Percentiles rank a stretch among this genome's conserved stretches.
Conservation (phyloP, 2,329 filamentous ascomycete genomes). For the Sphaceloma murrayae region DNA sequence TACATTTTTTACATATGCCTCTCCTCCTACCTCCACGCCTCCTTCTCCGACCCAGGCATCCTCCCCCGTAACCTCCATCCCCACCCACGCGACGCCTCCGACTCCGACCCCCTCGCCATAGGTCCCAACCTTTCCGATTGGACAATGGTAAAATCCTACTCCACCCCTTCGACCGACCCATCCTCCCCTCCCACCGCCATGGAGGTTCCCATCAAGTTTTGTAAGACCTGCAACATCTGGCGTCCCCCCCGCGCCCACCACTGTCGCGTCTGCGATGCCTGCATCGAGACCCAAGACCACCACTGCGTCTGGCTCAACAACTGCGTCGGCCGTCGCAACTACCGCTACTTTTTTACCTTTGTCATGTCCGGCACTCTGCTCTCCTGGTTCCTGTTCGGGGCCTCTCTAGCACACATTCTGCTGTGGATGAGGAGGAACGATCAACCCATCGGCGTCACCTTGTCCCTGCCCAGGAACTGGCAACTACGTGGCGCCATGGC, state of each 20-base stretch:
- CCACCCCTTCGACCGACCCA: slow-evolving; percentile 49
- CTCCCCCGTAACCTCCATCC: slow-evolving; percentile 84
- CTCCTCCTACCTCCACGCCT: slow-evolving; percentile 90
- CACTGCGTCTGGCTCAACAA: slow-evolving; percentile 99
- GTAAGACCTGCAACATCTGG: slow-evolving; percentile 96
- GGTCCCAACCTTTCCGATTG: slow-evolving; percentile 87
- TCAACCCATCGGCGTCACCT: slow-evolving; percentile 39
- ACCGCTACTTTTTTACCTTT: slow-evolving; percentile 94
- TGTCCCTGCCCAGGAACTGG: slow-evolving; percentile 20
- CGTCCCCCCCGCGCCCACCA: slow-evolving; percentile 91
- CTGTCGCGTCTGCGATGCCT: slow-evolving; percentile 94
- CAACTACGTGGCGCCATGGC: slow-evolving; percentile 49
- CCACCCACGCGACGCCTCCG: slow-evolving; percentile 64
- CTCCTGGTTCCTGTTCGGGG: slow-evolving; percentile 63
- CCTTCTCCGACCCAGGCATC: slow-evolving; percentile 83
- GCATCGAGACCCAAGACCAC: slow-evolving; percentile 92
- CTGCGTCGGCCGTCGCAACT: slow-evolving; percentile 92
- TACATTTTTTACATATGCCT: slow-evolving; percentile 87
- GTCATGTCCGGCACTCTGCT: slow-evolving; percentile 70
- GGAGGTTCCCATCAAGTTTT: slow-evolving; percentile 97
- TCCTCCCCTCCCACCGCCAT: slow-evolving; percentile 54
- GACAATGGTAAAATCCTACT: slow-evolving; percentile 61
- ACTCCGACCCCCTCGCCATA: slow-evolving; percentile 70
- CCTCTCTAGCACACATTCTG: slow-evolving; percentile 71
- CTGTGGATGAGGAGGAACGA: slow-evolving; percentile 56